Base-by-base conservation (phyloP, 2,329 filamentous ascomycete genomes). In the Bertia moriformis region DNA sequence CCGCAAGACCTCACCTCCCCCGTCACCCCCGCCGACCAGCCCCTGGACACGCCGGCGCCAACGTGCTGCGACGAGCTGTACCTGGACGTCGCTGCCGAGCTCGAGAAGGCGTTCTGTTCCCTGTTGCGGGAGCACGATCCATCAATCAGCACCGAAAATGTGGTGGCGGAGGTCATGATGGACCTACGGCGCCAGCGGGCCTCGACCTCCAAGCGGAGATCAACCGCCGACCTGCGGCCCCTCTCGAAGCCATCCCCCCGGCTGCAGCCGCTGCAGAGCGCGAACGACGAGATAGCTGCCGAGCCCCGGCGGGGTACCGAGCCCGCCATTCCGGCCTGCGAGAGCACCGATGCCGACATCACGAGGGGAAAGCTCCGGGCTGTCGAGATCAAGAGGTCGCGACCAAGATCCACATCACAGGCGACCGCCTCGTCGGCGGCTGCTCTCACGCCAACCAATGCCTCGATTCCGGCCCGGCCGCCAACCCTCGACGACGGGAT, bases 41-140 rank as follows among this genome's bases (percentile, higher is more conserved):
- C n/a, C n/a, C n/a, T n/a, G n/a, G 54, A 55, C 19, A 49, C 54
- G 4, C 46, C 50, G 3, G 42, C 58, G 19, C 49, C 58, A 2
- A 53, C 61, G 3, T 76, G 71, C 48, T 75, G 71, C 43, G 52
- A 60, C 3, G 61, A 65, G 38, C 55, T 75, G 15, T 48, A 56
- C 14, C 44, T 59, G 4, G 67, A 75, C 43, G 60, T 65, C 7
- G 61, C 61, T 2, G 53, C 63, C 17, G 65, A 67, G 43, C 52
- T 75, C 10, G 58, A 64, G 15, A 56, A 53, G 37, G 59, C 57
- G 4, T 74, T 74, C 43, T 75, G 71, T 46, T 58, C 63, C 2
- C 49, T 73, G 2, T 54, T 61, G 4, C 59, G 69, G 44, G 57
- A 53, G 38, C 53, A 50, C 5, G 58, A 63, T 18, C 49, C 51